Evolutionary conservation across 164 flowering plant species (phyloP), one percentile per base, ranked within the genome.

Genomic region (Vitis rupestris): DNA sequence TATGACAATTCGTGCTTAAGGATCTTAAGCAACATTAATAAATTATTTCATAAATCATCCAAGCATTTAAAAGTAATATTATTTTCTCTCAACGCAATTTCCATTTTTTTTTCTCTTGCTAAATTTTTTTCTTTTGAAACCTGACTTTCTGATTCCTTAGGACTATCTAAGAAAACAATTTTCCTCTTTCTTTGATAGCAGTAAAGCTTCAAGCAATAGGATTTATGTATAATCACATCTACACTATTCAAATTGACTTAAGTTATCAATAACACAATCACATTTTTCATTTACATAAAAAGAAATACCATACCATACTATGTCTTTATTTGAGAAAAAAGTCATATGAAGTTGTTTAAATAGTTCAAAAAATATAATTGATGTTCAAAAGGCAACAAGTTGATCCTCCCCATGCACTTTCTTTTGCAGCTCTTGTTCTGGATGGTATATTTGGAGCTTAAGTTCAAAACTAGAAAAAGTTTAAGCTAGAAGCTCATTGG

Each of bases 1-100:
- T 86, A 92, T 31, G 72, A 71, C 47, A 70, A 75, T 68, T 82
- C 84, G 71, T 72, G 78, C 60, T 88, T 87, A 48, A 89, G 89
- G 63, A 76, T 52, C n/a, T n/a, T n/a, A n/a, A n/a, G n/a, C n/a
- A n/a, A n/a, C n/a, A n/a, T n/a, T n/a, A n/a, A n/a, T n/a, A n/a
- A 31, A 66, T 89, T 89, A 67, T 78, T 81, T 30, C 66, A 73
- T 50, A 81, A 74, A 67, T 83, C 87, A 74, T 83, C 85, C 81
- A 87, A 73, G 75, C 84, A 76, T 27, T 82, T 79, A 10, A 83
- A 76, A n/a, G 77, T 66, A 16, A 72, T 70, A 23, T 66, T 72
- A 66, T 76, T 79, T 75, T 86, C 92, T 68, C 71, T 75, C 16
- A 61, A 62, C 29, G 70, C 68, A 65, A 23, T 65, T 60, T 79